phyloP scores from a whole-genome alignment of 768 basidiomycete genomes.

The Lentinula sp. region DNA sequence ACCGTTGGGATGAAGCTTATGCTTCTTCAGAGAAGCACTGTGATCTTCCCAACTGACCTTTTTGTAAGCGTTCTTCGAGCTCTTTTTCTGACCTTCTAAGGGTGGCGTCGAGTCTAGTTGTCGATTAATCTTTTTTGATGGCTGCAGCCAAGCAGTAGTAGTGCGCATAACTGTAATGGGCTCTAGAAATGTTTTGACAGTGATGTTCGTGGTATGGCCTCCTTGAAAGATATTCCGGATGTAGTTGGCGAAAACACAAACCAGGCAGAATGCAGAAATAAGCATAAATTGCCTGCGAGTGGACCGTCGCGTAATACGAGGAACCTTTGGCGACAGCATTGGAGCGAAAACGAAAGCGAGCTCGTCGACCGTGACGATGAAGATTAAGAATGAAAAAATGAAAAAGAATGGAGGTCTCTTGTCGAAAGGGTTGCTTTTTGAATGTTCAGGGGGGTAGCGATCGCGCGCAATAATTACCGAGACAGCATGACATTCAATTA shows the following conservation, averaged over 20 bases:
- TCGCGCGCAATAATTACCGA: neutral
- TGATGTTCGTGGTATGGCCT: neutral
- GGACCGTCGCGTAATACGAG: neutral
- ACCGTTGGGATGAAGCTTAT: slow-evolving; percentile 28
- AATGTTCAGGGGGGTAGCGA: too few relatives aligned
- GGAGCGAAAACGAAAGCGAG: neutral
- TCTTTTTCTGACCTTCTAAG: neutral
- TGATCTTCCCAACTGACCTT: neutral
- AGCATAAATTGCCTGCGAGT: neutral
- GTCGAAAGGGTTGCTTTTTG: too few relatives aligned
- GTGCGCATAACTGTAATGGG: neutral
- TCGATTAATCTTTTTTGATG: neutral
- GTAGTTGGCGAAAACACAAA: neutral
- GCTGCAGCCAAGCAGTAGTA: neutral
- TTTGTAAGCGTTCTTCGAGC: neutral
- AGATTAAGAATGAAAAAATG: neutral
- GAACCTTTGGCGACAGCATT: neutral
- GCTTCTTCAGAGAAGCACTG: neutral
- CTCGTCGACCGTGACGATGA: neutral
- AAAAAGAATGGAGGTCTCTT: neutral
- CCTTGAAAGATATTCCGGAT: neutral
- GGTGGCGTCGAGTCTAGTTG: neutral
- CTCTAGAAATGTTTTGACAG: neutral
- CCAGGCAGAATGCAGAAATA: neutral
- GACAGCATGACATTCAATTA: too few relatives aligned